Conservation (phyloP, 345 rosid species). For the Eutrema heterophyllum region DNA sequence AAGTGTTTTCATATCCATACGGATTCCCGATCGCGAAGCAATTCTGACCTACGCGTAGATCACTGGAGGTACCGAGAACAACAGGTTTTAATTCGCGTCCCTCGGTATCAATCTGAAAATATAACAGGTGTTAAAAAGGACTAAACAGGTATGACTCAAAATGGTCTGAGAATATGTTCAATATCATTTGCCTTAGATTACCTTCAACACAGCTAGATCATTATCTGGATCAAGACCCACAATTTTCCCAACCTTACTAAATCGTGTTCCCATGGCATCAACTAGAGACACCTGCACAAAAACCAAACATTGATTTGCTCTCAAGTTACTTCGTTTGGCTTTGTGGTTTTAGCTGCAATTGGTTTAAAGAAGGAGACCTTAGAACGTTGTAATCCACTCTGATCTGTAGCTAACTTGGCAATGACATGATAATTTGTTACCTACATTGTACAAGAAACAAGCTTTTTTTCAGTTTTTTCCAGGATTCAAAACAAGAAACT, state of each 20-base stretch:
- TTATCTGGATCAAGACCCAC: conserved; percentile 72
- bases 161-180: neutral
- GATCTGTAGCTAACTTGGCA: conserved; percentile 71
- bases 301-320: neutral
- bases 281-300: conserved; percentile 49
- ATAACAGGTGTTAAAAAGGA: neutral
- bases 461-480: neutral
- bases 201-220: conserved; percentile 89
- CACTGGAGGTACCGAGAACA: conserved; percentile 60
- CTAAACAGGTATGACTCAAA: neutral
- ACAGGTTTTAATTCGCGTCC: conserved; percentile 67
- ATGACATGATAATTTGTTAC: conserved; percentile 88
- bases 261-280: conserved; percentile 60
- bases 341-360: neutral
- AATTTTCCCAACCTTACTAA: conserved; percentile 59
- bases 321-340: neutral
- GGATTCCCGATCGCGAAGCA: conserved; percentile 92
- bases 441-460: conserved; percentile 34
- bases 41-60: conserved; percentile 77
- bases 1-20: conserved; percentile 82
- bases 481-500: neutral
- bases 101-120: conserved; percentile 55
- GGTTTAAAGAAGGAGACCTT: conserved; percentile 47
- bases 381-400: conserved; percentile 66
- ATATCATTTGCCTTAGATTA: neutral